Conservation (phyloP, 192 early-diverging fungal species). For the Borealophlyctis nickersoniae region DNA sequence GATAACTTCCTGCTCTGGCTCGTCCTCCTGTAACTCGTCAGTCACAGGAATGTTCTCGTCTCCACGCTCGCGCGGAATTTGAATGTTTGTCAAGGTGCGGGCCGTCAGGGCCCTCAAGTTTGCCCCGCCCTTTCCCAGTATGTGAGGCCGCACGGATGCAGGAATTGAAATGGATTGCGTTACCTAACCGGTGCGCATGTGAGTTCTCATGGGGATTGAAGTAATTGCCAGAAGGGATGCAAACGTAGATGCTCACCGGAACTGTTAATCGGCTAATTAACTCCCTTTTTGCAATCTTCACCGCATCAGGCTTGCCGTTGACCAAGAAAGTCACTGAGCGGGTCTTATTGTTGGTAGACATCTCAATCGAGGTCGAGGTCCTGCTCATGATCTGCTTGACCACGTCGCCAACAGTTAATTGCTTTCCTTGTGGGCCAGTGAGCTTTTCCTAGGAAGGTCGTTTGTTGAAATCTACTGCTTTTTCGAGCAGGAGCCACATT, state of each 20-base stretch:
- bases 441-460: too few species aligned
- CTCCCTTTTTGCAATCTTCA: constrained; percentile 75
- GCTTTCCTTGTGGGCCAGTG: constrained; percentile 36
- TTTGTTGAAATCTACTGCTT: too few species aligned
- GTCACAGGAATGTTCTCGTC: constrained; percentile 32
- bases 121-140: constrained; percentile 80
- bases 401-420: constrained; percentile 27
- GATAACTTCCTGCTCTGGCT: constrained; percentile 13
- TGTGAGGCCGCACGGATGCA: constrained; percentile 70
- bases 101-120: constrained; percentile 72
- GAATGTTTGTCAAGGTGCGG: constrained; percentile 72
- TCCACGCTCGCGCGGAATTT: constrained; percentile 57
- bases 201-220: background rate
- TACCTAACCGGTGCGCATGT: constrained; percentile 21
- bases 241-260: constrained; percentile 6
- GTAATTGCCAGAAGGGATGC: background rate
- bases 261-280: constrained; percentile 46
- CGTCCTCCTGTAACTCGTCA: constrained; percentile 32
- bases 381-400: constrained; percentile 35
- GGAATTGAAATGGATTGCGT: constrained; percentile 66
- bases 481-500: too few species aligned
- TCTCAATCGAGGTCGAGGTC: constrained; percentile 70
- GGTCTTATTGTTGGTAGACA: constrained; percentile 69
- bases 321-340: constrained; percentile 79
- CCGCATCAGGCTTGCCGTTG: constrained; percentile 74